Base-by-base conservation (phyloP, 1,139 yeast species). In the Protomyces macrosporus region DNA sequence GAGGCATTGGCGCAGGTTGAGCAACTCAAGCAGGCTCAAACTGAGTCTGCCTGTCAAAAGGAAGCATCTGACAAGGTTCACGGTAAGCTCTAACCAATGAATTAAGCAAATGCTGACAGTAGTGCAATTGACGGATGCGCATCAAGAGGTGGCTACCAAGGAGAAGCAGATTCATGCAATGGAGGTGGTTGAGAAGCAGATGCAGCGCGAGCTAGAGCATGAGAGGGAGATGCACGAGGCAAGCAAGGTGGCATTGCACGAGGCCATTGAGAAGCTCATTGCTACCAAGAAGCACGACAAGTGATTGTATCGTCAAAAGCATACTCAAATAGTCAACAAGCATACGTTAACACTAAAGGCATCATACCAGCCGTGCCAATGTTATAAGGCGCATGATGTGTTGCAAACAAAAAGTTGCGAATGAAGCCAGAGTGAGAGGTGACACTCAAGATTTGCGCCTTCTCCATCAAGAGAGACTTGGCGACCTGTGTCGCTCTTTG, bases 401-500 rank as follows among this genome's bases (percentile, higher is more conserved):
- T 39, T 12, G 35, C 56, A 23, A 37, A 10, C 6, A 60, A 30
- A 14, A 60, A 30, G n/a, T 48, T 48, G 7, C 59, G 58, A 14
- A 60, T 53, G 51, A 60, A 45, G 6, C 63, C 63, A 12, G 63
- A 53, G 33, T 60, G 63, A 32, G 63, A 16, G 30, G 63, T 60
- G 33, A 53, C 35, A 36, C 59, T 53, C 12, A 60, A 6, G 33
- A 53, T 32, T 9, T 39, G 52, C 4, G 50, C 57, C 30, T 51
- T 40, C 34, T 51, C 56, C 4, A 10, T n/a, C 5, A 12, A 33
- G 54, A 83, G 85, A n/a, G 85, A 63, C 6, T 71, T 70, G 68
- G 83, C 84, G 65, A 86, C 84, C 23, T 70, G 68, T 64, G 80
- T 77, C 6, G 82, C 75, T 45, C 90, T 75, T 10, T 79, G 66